Evolutionary conservation across 1,284 basidiomycete genomes (phyloP).

Genomic region (Neotropicomus parvogracilis): DNA sequence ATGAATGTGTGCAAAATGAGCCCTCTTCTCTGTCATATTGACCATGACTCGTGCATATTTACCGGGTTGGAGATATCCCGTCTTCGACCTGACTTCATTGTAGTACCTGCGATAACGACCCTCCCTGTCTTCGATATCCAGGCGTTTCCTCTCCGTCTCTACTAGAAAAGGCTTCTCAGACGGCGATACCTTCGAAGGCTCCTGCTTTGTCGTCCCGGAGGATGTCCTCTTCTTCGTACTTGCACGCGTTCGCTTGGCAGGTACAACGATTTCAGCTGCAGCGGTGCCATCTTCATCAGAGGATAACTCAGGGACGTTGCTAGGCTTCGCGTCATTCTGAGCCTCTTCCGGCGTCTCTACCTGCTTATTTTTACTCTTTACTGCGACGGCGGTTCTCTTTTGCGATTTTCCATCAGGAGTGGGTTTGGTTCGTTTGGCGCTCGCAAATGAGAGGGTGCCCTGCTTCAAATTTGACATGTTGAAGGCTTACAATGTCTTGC

Average conservation of each 20-base stretch:
- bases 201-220: slow-evolving; percentile 2
- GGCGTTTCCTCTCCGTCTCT: slow-evolving; percentile 10
- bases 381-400: slow-evolving; percentile 12
- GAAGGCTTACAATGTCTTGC: too few relatives aligned
- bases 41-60: slow-evolving; percentile 30
- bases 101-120: slow-evolving; percentile 46
- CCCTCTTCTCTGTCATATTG: background rate
- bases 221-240: slow-evolving; percentile 10
- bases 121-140: slow-evolving; percentile 35
- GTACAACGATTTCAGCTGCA: slow-evolving; percentile 5
- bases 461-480: slow-evolving; percentile 39
- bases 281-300: slow-evolving; percentile 19
- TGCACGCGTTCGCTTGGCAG: slow-evolving; percentile 23
- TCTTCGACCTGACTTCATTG: slow-evolving; percentile 45
- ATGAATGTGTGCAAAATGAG: slow-evolving; percentile 1
- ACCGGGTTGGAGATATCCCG: slow-evolving; percentile 61
- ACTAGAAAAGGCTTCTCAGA: slow-evolving; percentile 3
- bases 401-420: slow-evolving; percentile 25
- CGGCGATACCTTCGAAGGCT: background rate
- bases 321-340: background rate
- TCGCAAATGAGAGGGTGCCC: slow-evolving; percentile 45
- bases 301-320: slow-evolving; percentile 12
- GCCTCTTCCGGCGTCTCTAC: background rate
- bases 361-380: slow-evolving; percentile 15
- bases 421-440: slow-evolving; percentile 48